Evolutionary conservation across 768 basidiomycete genomes (phyloP), one percentile per base, ranked within the genome.

Genomic region (Tricholomella constricta): DNA sequence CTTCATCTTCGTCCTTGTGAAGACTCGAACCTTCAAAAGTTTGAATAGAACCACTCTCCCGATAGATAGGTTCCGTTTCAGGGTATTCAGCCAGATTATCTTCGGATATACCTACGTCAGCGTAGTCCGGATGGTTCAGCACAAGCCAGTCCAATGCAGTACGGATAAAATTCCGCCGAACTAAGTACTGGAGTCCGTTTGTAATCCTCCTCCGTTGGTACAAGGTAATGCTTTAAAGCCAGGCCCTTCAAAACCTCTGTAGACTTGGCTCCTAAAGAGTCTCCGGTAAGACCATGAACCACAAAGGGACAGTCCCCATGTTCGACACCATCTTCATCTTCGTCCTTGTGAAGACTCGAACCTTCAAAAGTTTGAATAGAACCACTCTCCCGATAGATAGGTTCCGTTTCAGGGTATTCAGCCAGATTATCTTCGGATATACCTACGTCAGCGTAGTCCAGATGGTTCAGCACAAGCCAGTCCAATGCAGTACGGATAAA

Each of bases 221-320:
- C n/a, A n/a, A n/a, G n/a, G n/a, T n/a, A 40, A 40, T 40, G 38
- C 10, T 57, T 19, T 12, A 69, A 6, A 1, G 70, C 72, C 2
- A 56, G 41, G 2, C 60, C 58, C n/a, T 64, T 62, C 2, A 64
- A 45, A 2, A 54, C 48, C 4, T 58, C 50, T 12, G 60, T 37
- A 0, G 53, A 34, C 19, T 65, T 56, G 3, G 58, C 54, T 15
- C 40, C 36, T 8, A 61, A 43, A 4, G 60, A 35, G 23, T 64
- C 59, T 20, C 65, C 64, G 1, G 65, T 68, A 1, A 78, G 15
- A 9, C 73, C 71, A 55, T 74, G 70, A 0, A 78, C 72, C 14
- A 64, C 51, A 51, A 77, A 75, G 0, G 74, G 62, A 57, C 75
- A 76, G 1, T 26, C 27, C 6, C 71, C 74, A 0, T 46, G 35